Base-by-base conservation (phyloP, 768 basidiomycete genomes). In the Boletus pseudo-olivaceus region DNA sequence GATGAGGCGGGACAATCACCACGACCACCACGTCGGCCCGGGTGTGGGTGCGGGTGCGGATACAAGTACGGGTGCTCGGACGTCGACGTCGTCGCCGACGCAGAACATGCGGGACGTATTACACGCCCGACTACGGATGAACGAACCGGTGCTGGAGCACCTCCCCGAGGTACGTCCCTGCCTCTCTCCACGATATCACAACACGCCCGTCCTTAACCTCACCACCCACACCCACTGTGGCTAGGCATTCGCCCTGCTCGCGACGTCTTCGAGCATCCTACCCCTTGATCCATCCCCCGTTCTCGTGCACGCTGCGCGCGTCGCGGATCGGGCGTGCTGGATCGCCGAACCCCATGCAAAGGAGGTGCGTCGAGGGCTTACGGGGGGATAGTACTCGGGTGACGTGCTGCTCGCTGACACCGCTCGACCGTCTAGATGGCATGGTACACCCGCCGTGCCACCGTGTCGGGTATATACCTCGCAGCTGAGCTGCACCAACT, bases 401-500 rank as follows among this genome's bases (percentile, higher is more conserved):
- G 33, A 17, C 4, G 30, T 17, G 43, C 17, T 35, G 32, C 15
- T 27, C 6, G 51, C 47, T 54, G 27, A 53, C 32, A 6, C 27
- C 37, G 8, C 15, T 7, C 37, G 17, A 37, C 7, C 7, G 34
- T 15, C 20, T 51, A 91, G 90, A 71, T 82, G 48, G 75, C 79
- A 8, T 93, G 90, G 90, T 91, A 91, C 67, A 72, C 83, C 7
- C 80, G 76, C 34, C 76, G 91, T 33, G 82, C 80, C 0, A 80
- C 87, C 1, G 62, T 92, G 30, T 82, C 87, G 7, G 76, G 80
- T 1, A 72, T 88, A 14, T 93, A 93, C 60, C 76, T 81, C 14
- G 83, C 86, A n/a, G 82, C 88, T 56, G 90, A 93, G 70, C 74
- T 93, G 15, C 90, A 92, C 62, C 90, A 93, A 64, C 65, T 93